phyloP scores from a whole-genome alignment of 2,329 filamentous ascomycete genomes.

The Ascochyta rabiei region DNA sequence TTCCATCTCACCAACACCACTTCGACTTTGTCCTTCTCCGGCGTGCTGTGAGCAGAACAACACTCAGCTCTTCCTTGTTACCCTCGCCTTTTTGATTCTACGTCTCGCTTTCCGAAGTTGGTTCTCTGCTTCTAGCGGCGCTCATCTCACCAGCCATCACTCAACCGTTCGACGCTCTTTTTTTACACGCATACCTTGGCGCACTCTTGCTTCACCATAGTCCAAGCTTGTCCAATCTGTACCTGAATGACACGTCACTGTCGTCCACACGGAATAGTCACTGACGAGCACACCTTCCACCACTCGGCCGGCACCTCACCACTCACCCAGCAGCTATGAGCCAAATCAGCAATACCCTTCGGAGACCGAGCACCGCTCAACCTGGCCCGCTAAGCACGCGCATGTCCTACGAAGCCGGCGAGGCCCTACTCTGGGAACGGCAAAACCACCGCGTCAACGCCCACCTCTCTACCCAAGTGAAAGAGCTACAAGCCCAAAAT shows the following conservation, averaged over 20 bases:
- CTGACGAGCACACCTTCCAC: not conserved
- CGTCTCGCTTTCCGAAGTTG: too few species aligned
- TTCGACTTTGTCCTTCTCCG: not conserved
- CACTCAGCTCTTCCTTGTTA: too few species aligned
- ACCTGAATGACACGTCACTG: not conserved
- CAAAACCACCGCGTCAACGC: constrained; percentile 49
- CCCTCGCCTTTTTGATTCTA: too few species aligned
- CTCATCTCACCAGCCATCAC: too few species aligned
- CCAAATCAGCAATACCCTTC: constrained; percentile 10
- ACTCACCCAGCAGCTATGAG: constrained; percentile 10
- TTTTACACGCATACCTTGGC: too few species aligned
- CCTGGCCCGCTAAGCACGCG: constrained; percentile 12
- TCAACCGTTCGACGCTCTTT: too few species aligned
- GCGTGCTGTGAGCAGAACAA: too few species aligned
- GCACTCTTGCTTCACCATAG: not conserved
- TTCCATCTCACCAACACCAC: not conserved
- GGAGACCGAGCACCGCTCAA: constrained; percentile 17
- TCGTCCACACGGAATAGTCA: not conserved
- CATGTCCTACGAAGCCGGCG: constrained; percentile 27
- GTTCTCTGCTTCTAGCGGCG: too few species aligned
- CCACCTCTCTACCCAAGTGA: constrained; percentile 44
- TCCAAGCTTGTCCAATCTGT: not conserved
- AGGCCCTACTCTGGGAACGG: constrained; percentile 49
- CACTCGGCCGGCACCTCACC: not conserved
- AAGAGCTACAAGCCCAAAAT: constrained; percentile 40